Evolutionary conservation across 345 rosid species (phyloP), one percentile per base, ranked within the genome.

Genomic region (Noccaea bulbosa): DNA sequence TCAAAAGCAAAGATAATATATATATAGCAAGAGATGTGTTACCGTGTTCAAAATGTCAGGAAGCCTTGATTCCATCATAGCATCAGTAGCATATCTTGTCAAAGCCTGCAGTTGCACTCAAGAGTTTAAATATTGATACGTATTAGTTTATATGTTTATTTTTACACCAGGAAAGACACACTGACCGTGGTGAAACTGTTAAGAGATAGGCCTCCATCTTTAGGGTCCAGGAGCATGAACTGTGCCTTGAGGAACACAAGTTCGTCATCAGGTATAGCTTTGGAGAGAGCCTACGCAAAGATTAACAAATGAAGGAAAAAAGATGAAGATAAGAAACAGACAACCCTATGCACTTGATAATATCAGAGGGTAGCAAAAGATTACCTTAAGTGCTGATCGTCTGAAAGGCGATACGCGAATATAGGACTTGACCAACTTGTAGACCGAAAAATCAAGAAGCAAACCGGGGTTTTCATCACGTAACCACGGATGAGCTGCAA

Each of bases 401-500:
- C 83, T 88, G 70, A 89, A 83, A 54, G 96, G 93, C 5, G 97
- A 76, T 46, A 88, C 91, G 53, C 81, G 92, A 11, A 89, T 73
- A 69, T 91, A 94, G 50, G 81, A 81, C 81, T 81, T 91, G 35
- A 89, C 91, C 74, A 87, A 78, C 83, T 88, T 94, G 79, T 83
- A 91, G 74, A 91, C 81, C 62, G 85, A 70, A 61, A 94, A 80
- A 79, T 94, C 99, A 59, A 94, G 80, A 56, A 91, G 95, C 69
- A 88, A 76, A 14, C 81, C 74, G 9, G 73, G 71, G 53, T 66
- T 84, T 69, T 82, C 86, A 74, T 86, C 87, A 62, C 82, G 81
- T 58, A 94, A 65, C 99, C 98, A 91, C 27, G 96, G 98, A 76
- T 94, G 99, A 77, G 86, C 99, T 94, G 88, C 73, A 81, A 58